Conservation (phyloP, 371 early-diverging fungal genomes). For the Synchytrium microbalum region DNA sequence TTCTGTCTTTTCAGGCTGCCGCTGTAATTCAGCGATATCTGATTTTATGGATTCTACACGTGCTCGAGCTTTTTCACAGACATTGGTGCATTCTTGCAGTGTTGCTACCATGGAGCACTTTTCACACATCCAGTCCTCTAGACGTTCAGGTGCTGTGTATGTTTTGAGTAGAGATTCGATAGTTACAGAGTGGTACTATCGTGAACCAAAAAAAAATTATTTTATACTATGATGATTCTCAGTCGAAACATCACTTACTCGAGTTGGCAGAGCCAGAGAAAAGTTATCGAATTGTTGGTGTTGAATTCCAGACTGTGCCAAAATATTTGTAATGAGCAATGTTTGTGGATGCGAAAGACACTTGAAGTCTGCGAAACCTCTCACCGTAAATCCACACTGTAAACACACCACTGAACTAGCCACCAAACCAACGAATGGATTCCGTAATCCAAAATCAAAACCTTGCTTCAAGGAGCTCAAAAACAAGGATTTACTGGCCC, state of each 20-base stretch:
- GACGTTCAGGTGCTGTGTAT: conserved; percentile 26
- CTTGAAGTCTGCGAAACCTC: too few relatives aligned
- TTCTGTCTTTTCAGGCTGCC: background rate
- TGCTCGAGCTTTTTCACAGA: conserved; percentile 10
- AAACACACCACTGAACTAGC: conserved; percentile 27
- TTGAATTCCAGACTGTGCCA: conserved; percentile 19
- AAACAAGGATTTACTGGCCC: background rate
- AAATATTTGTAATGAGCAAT: too few relatives aligned
- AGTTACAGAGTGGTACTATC: conserved; percentile 9
- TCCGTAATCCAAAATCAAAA: conserved; percentile 10
- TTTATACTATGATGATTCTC: background rate
- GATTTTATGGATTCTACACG: background rate
- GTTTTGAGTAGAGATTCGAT: conserved; percentile 23
- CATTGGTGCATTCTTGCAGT: background rate
- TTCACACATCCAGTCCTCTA: conserved; percentile 36
- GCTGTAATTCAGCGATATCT: background rate
- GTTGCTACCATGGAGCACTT: conserved; percentile 31
- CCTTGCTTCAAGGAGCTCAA: background rate
- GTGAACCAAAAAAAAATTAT: background rate
- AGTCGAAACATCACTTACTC: conserved; percentile 8
- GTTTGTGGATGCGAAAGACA: too few relatives aligned
- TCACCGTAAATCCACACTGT: conserved; percentile 26
- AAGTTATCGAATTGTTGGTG: conserved; percentile 31
- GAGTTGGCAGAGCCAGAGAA: conserved; percentile 28
- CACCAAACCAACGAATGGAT: conserved; percentile 34